Evolutionary conservation across 1,284 basidiomycete species (phyloP), one percentile per base, ranked within the genome.

Genomic region (Tilletia caries): DNA sequence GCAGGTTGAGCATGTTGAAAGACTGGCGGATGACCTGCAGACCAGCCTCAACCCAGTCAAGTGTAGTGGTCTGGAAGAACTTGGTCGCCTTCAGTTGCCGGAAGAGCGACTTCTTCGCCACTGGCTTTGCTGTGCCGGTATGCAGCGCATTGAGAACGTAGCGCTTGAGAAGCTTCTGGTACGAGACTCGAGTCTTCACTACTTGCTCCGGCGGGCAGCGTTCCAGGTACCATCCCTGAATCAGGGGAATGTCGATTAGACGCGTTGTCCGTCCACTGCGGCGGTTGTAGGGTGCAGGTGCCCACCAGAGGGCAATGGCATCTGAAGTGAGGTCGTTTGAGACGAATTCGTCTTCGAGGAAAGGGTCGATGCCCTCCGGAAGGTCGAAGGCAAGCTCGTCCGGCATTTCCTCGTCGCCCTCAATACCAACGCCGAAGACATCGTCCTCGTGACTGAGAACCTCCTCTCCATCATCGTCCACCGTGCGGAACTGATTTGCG

Each of bases 1-100:
- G 87, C 41, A 99, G 87, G 85, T 98, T 98, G 74, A 99, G 87
- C 96, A 98, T 98, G 86, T 98, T 99, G 86, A 97, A 98, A 41
- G 95, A 95, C 84, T 99, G 96, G 76, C 95, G 87, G 85, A 94
- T 96, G 68, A 99, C 96, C 85, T 99, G 96, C 72, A 99, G 86
- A 80, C 96, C 96, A 2, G 95, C 96, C 85, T 99, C 96, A 37
- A 99, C 95, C 96, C 96, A 99, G 84, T 99, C 96, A 77, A 98
- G 86, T 74, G 89, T 92, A 6, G 96, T 98, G 25, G 91, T 92
- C 86, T 98, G 96, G 90, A 99, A 98, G 87, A 99, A 98, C 85
- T 98, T 98, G 72, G 96, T 99, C 60, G 92, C 91, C 86, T 98
- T 98, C 70, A 99, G 87, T 83, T 95, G 92, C 70, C 92, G 88